phyloP scores from a whole-genome alignment of 495 filamentous ascomycete genomes.

The Neurospora intermedia region DNA sequence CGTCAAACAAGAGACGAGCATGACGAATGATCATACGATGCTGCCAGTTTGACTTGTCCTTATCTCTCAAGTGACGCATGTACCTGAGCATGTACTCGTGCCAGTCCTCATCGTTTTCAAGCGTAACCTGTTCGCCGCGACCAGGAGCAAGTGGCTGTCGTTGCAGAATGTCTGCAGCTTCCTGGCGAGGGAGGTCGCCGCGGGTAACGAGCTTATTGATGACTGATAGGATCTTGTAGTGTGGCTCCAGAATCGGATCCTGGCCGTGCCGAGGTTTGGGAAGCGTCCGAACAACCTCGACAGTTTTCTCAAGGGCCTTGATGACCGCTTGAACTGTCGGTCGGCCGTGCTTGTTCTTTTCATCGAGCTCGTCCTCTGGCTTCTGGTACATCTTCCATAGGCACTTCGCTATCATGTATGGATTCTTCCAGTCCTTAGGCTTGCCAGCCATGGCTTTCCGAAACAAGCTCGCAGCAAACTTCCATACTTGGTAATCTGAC shows the following conservation, averaged over 20 bases:
- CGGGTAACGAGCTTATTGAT: slow-evolving; percentile 67
- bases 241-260: slow-evolving; percentile 86
- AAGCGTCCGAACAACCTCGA: slow-evolving; percentile 49
- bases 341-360: slow-evolving; percentile 27
- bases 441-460: slow-evolving; percentile 59
- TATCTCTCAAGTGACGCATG: slow-evolving; percentile 62
- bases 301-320: slow-evolving; percentile 53
- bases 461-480: slow-evolving; percentile 73
- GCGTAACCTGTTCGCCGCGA: slow-evolving; percentile 23
- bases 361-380: slow-evolving; percentile 41
- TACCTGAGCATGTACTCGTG: slow-evolving; percentile 61
- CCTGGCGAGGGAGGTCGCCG: slow-evolving; percentile 32
- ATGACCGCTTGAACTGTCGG: slow-evolving; percentile 51
- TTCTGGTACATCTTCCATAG: slow-evolving; percentile 85
- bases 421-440: slow-evolving; percentile 78
- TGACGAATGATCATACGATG: slow-evolving; percentile 78
- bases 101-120: slow-evolving; percentile 54
- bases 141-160: slow-evolving; percentile 34
- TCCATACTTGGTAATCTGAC: slow-evolving; percentile 69
- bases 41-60: slow-evolving; percentile 95
- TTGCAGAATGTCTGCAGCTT: slow-evolving; percentile 33
- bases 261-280: slow-evolving; percentile 69
- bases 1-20: slow-evolving; percentile 62
- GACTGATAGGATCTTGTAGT: slow-evolving; percentile 87
- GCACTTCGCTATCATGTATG: slow-evolving; percentile 89